phyloP scores from a whole-genome alignment of 139 green algal species.

The Parachlorella kessleri region DNA sequence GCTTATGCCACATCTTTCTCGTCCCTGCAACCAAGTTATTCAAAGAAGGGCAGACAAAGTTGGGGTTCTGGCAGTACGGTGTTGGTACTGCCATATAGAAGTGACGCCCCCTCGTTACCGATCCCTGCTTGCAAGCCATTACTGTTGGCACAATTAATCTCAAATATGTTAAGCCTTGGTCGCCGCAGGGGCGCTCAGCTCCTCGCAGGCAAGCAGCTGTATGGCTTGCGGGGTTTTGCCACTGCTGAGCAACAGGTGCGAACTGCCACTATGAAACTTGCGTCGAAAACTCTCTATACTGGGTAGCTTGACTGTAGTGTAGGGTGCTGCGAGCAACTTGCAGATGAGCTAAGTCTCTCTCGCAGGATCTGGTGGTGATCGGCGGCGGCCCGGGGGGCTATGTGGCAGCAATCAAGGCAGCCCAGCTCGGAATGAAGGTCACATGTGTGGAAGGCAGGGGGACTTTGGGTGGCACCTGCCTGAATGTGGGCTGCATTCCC shows the following conservation, averaged over 20 bases:
- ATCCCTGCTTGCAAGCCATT: too few relatives aligned
- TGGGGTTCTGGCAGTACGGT: too few relatives aligned
- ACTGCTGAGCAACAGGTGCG: background rate
- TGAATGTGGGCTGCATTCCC: conserved; percentile 95
- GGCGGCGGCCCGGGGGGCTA: conserved; percentile 97
- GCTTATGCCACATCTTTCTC: too few relatives aligned
- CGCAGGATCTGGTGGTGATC: conserved; percentile 95
- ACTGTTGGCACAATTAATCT: too few relatives aligned
- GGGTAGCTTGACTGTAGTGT: too few relatives aligned
- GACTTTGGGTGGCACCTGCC: conserved; percentile 93
- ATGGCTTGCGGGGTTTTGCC: background rate
- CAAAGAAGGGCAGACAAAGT: too few relatives aligned
- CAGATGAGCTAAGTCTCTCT: too few relatives aligned
- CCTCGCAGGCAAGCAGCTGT: background rate
- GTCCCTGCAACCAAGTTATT: too few relatives aligned
- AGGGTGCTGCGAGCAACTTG: too few relatives aligned
- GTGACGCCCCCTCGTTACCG: too few relatives aligned
- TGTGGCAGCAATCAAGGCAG: conserved; percentile 98
- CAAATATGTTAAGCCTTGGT: too few relatives aligned
- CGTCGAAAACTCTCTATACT: background rate
- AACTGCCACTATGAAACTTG: background rate
- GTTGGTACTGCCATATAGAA: too few relatives aligned
- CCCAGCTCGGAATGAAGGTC: conserved; percentile 94
- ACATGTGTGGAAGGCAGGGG: conserved; percentile 96
- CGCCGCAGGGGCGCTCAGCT: background rate